Base-by-base conservation (phyloP, 768 basidiomycete species). In the Boletellus sp. region DNA sequence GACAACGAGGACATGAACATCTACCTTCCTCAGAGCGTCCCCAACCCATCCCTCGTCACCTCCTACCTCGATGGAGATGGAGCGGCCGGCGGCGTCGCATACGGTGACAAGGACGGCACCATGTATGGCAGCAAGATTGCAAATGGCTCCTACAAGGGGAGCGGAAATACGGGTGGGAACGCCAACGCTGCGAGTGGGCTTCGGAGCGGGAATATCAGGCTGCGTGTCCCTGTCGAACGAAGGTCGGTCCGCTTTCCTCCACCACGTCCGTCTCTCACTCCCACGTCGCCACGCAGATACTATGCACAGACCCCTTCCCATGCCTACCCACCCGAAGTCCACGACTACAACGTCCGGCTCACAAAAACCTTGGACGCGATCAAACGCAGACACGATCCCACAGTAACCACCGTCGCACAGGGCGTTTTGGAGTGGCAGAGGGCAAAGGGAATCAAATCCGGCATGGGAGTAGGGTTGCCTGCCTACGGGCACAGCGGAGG, bases 401-500 rank as follows among this genome's bases (percentile, higher is more conserved):
- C 96, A 0, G 96, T 98, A 7, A 94, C 95, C 6, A 96, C 94
- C 9, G 90, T 98, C 48, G 93, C 91, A 0, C 94, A 95, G 68
- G 95, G 95, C 42, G 89, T 99, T 4, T 75, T 97, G 51, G 95
- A 99, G 66, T 97, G 94, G 94, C 97, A 97, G 65, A 78, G 83
- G 31, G 76, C 51, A 42, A 67, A 58, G n/a, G 65, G 63, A 26
- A 63, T 65, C 1, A 66, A 58, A 36, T 46, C 57, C 11, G 65
- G 64, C 2, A 67, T 57, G 56, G 64, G 65, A 16, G 33, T 67
- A 10, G 65, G 65, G 11, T 12, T 60, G n/a, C 50, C 53, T 10
- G 52, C 39, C 12, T 61, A 85, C 11, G 78, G 74, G 32, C 77
- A 81, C 42, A 90, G 93, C 42, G 89, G 88, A 15, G 74, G 85